Evolutionary conservation across 371 early-diverging fungal genomes (phyloP).

Genomic region (Actinomortierella wolfii): DNA sequence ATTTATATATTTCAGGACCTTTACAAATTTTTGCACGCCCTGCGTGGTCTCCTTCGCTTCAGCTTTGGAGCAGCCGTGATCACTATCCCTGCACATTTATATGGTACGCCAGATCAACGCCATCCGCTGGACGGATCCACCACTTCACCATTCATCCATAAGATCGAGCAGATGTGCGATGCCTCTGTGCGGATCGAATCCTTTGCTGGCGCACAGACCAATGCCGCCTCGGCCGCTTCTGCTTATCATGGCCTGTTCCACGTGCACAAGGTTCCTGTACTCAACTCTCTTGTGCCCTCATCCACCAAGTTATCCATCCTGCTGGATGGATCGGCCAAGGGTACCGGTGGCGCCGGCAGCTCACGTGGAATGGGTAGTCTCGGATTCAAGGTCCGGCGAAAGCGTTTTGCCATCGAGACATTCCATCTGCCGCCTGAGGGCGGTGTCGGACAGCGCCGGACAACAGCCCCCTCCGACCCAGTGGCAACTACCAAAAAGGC

Average conservation of each 20-base stretch:
- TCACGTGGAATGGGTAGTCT: conserved; percentile 40
- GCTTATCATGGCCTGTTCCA: conserved; percentile 91
- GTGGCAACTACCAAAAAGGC: no score
- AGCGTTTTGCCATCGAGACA: conserved; percentile 88
- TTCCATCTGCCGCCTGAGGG: conserved; percentile 94
- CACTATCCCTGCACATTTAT: conserved; percentile 83
- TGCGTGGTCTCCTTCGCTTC: conserved; percentile 78
- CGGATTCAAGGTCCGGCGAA: conserved; percentile 85
- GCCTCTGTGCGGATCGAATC: conserved; percentile 90
- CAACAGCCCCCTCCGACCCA: conserved; percentile 42
- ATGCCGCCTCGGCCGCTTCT: conserved; percentile 56
- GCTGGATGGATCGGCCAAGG: conserved; percentile 51
- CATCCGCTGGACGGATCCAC: conserved; percentile 43
- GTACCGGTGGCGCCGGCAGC: conserved; percentile 29
- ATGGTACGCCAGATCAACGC: conserved; percentile 48
- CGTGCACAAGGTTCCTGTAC: conserved; percentile 78
- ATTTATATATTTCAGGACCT: conserved; percentile 51
- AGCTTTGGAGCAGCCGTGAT: conserved; percentile 80
- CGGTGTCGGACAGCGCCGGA: conserved; percentile 72
- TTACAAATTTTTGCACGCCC: conserved; percentile 73
- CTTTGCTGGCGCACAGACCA: conserved; percentile 75
- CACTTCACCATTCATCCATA: conserved; percentile 60
- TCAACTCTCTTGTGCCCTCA: conserved; percentile 80
- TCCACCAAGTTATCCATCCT: conserved; percentile 72
- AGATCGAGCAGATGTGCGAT: conserved; percentile 85